Conservation (phyloP, 768 basidiomycete species). For the Termitomyces sp. region DNA sequence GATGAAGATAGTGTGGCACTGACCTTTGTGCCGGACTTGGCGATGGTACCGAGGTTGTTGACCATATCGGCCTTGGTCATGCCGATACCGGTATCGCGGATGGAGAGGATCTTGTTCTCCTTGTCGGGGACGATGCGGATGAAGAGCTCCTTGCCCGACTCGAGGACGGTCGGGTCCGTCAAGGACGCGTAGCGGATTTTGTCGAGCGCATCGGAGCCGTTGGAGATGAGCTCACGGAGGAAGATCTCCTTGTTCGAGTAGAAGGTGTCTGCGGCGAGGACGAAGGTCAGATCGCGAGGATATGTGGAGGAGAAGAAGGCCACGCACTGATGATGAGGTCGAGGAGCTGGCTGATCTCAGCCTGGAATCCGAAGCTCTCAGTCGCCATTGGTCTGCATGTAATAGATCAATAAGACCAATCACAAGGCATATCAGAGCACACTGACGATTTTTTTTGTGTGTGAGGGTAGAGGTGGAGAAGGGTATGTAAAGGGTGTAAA, state of each 20-base stretch:
- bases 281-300: conserved; percentile 6
- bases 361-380: conserved; percentile 95
- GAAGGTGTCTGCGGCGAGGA: conserved; percentile 75
- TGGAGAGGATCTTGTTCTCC: conserved; percentile 85
- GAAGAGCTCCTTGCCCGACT: conserved; percentile 86
- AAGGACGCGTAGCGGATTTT: conserved; percentile 97
- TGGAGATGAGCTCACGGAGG: conserved; percentile 97
- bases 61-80: conserved; percentile 99
- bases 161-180: conserved; percentile 88
- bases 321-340: conserved; percentile 96
- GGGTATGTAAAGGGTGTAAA: conserved; percentile 17
- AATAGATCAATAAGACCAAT: conserved; percentile 2
- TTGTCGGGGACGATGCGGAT: conserved; percentile 95
- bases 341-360: conserved; percentile 97
- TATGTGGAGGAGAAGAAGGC: conserved; percentile 1
- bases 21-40: conserved; percentile 91
- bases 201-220: conserved; percentile 96
- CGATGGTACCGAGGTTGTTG: conserved; percentile 97
- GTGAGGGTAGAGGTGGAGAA: neutral
- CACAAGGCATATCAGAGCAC: neutral
- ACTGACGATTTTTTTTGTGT: conserved; percentile 13
- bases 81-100: conserved; percentile 96
- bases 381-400: conserved; percentile 49
- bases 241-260: conserved; percentile 99
- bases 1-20: conserved; percentile 5